phyloP scores from a whole-genome alignment of 1,284 basidiomycete species.

The Puccinia triticina region DNA sequence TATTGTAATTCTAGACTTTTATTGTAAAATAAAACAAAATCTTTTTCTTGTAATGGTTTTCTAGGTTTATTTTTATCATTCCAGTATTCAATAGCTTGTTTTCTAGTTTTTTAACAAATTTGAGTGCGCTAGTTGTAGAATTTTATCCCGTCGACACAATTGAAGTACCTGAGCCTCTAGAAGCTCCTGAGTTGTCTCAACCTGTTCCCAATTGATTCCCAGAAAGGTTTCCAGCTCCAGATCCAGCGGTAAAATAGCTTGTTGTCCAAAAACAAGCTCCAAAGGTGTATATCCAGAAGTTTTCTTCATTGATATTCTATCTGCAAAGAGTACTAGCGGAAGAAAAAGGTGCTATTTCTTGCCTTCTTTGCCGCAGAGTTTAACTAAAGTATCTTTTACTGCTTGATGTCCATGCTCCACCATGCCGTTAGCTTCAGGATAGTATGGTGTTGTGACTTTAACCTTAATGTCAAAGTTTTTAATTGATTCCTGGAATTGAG shows the following conservation, averaged over 20 bases:
- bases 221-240: conserved; percentile 23
- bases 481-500: neutral
- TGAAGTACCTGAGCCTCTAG: neutral
- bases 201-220: neutral
- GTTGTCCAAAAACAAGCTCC: conserved; percentile 21
- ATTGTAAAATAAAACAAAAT: neutral
- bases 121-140: neutral
- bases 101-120: too few species aligned
- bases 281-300: neutral
- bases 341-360: conserved; percentile 1
- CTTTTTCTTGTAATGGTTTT: neutral
- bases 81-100: neutral
- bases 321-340: conserved; percentile 13
- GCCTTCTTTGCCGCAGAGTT: neutral
- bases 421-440: too few species aligned
- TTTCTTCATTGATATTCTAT: neutral
- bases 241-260: conserved; percentile 14
- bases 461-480: neutral
- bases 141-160: neutral
- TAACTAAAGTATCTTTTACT: neutral
- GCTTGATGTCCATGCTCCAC: neutral
- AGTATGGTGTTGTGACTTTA: too few species aligned
- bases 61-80: neutral
- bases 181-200: neutral
- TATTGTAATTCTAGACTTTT: too few species aligned